Conservation (phyloP, 192 early-diverging fungal genomes). For the Umbelopsis sp. region DNA sequence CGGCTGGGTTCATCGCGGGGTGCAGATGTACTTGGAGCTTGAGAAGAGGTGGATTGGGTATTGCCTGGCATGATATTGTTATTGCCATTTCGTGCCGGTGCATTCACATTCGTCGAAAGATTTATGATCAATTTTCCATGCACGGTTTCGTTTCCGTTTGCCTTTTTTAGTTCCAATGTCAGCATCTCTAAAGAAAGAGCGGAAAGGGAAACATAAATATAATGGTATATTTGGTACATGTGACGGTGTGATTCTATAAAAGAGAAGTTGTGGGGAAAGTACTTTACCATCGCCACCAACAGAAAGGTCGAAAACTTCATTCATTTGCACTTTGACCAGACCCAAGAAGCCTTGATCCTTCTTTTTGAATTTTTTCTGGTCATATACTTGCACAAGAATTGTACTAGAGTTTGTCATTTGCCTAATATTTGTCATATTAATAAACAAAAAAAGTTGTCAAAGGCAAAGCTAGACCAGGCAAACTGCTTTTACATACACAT, state of each 20-base stretch:
- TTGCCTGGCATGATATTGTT: neutral
- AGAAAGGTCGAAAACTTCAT: conserved; percentile 78
- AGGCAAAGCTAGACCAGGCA: neutral
- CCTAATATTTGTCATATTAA: conserved; percentile 32
- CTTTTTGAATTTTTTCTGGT: conserved; percentile 94
- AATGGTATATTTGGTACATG: neutral
- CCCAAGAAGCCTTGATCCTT: conserved; percentile 87
- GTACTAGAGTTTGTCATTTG: conserved; percentile 69
- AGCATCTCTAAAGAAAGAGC: conserved; percentile 62
- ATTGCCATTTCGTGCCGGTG: conserved; percentile 34
- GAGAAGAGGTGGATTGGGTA: neutral
- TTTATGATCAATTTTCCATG: conserved; percentile 83
- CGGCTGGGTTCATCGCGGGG: neutral
- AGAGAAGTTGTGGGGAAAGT: neutral
- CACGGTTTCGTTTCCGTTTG: conserved; percentile 73
- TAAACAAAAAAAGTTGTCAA: conserved; percentile 16
- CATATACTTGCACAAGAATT: conserved; percentile 93
- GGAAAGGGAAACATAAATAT: neutral
- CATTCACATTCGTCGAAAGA: conserved; percentile 60
- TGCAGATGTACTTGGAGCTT: conserved; percentile 3
- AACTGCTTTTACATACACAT: conserved; percentile 53
- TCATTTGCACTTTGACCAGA: conserved; percentile 80
- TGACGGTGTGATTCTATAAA: neutral
- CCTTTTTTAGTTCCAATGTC: conserved; percentile 86
- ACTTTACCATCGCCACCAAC: conserved; percentile 66